Evolutionary conservation across 257 asterid species (phyloP).

Genomic region (Gentiana dahurica): DNA sequence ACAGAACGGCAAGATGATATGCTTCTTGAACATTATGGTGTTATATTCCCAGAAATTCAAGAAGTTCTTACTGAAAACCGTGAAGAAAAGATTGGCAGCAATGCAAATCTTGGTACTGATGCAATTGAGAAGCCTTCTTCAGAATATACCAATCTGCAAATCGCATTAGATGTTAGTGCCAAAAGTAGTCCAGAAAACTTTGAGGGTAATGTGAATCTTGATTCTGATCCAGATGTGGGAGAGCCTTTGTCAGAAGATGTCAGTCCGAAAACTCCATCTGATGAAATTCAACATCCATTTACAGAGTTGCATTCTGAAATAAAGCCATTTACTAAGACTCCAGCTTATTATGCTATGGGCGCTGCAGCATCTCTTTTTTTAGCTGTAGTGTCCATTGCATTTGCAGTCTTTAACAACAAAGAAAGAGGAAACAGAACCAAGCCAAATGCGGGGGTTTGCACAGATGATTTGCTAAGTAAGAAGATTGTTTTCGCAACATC

Average conservation of each 20-base stretch:
- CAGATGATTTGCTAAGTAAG: conserved; percentile 12
- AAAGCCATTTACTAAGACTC: conserved; percentile 4
- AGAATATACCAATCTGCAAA: conserved; percentile 11
- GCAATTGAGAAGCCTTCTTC: conserved; percentile 6
- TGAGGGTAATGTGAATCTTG: too few species aligned
- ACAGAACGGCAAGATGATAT: not conserved
- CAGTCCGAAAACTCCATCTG: conserved; percentile 10
- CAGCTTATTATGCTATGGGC: conserved; percentile 9
- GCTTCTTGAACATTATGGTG: conserved; percentile 8
- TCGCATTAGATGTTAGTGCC: conserved; percentile 4
- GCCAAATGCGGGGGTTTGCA: conserved; percentile 1
- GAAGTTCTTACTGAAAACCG: conserved; percentile 16
- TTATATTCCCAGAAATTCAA: conserved; percentile 7
- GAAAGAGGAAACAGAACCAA: conserved; percentile 11
- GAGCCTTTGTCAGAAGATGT: conserved; percentile 10
- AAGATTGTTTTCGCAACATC: not conserved
- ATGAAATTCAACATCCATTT: conserved; percentile 1
- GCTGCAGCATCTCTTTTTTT: conserved; percentile 19
- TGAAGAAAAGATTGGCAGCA: conserved; percentile 7
- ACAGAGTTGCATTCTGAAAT: conserved; percentile 7
- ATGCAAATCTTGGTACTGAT: conserved; percentile 3
- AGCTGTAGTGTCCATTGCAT: conserved; percentile 18
- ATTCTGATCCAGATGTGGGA: too few species aligned
- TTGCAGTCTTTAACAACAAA: conserved; percentile 15
- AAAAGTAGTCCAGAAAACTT: too few species aligned